Percentiles rank a stretch among this genome's conserved stretches.
Evolutionary conservation across 179 eudicot genomes (phyloP).

Genomic region (Spergularia azorica): DNA sequence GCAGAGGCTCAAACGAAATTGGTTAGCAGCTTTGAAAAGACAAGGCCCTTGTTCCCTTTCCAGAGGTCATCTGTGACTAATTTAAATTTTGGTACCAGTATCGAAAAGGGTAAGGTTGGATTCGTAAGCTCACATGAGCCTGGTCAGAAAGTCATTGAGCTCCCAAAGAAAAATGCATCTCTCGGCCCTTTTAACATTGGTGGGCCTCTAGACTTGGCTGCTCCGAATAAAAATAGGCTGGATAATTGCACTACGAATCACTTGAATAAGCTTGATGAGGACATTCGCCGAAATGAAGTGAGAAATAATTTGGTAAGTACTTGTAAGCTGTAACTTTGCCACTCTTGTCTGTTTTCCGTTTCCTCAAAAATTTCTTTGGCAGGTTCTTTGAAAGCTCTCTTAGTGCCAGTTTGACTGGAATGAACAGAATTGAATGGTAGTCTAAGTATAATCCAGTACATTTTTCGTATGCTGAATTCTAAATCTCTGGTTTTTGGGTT

Average conservation of each 20-base stretch:
- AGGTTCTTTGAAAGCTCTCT: neutral
- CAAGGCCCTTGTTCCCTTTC: conserved; percentile 10
- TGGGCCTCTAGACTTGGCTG: conserved; percentile 27
- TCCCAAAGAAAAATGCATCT: conserved; percentile 17
- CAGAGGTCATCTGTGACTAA: conserved; percentile 5
- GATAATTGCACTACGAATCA: conserved; percentile 7
- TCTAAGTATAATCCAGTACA: neutral
- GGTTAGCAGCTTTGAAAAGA: conserved; percentile 11
- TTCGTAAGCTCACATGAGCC: conserved; percentile 11
- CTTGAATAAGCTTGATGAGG: conserved; percentile 22
- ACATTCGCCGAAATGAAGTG: conserved; percentile 19
- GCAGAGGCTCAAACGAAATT: conserved; percentile 11
- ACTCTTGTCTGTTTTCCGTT: too few species aligned
- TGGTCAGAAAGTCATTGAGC: conserved; percentile 20
- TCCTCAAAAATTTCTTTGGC: too few species aligned
- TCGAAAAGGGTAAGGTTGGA: conserved; percentile 18
- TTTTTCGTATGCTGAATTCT: too few species aligned
- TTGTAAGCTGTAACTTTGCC: neutral
- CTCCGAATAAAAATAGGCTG: conserved; percentile 17
- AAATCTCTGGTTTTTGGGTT: too few species aligned
- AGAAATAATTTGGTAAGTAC: conserved; percentile 16
- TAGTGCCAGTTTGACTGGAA: neutral
- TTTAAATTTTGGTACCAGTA: neutral
- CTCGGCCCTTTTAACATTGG: conserved; percentile 16
- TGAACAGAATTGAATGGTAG: neutral